Conservation (phyloP, 2,329 filamentous ascomycete species). For the Parastagonospora avenae region DNA sequence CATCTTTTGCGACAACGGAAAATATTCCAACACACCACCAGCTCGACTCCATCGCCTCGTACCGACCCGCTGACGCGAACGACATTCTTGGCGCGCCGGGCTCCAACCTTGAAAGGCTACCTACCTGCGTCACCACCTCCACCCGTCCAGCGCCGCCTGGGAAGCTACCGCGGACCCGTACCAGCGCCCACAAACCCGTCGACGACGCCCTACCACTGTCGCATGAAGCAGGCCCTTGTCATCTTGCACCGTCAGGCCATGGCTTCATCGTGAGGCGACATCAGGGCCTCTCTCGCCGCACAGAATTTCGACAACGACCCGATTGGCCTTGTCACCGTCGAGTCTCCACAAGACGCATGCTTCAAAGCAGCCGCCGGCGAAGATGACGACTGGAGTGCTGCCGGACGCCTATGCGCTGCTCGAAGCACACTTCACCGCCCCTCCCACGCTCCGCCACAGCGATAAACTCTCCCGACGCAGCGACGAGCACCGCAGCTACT, state of each 20-base stretch:
- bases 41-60: not conserved
- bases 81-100: slow-evolving; percentile 21
- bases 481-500: slow-evolving; percentile 30
- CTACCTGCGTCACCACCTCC: slow-evolving; percentile 30
- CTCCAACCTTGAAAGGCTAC: slow-evolving; percentile 10
- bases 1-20: no score
- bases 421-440: slow-evolving; percentile 37
- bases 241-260: slow-evolving; percentile 22
- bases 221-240: slow-evolving; percentile 20
- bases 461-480: slow-evolving; percentile 33
- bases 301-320: not conserved
- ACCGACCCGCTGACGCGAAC: slow-evolving; percentile 8
- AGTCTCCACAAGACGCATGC: not conserved
- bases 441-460: slow-evolving; percentile 32
- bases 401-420: slow-evolving; percentile 36
- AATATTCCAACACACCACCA: not conserved
- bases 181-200: not conserved
- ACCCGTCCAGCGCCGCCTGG: not conserved
- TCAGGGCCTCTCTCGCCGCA: not conserved
- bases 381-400: slow-evolving; percentile 28
- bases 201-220: slow-evolving; percentile 7
- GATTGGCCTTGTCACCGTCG: not conserved
- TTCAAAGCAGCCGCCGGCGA: slow-evolving; percentile 8
- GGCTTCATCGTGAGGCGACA: slow-evolving; percentile 20
- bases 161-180: slow-evolving; percentile 9